A percentile compares a stretch with the other conserved stretches of the same genome.
These are phyloP conservation scores for Lenwebbia sp. DNA, from an alignment of 345 rosid genomes.

Conservation along the genomic window DNA sequence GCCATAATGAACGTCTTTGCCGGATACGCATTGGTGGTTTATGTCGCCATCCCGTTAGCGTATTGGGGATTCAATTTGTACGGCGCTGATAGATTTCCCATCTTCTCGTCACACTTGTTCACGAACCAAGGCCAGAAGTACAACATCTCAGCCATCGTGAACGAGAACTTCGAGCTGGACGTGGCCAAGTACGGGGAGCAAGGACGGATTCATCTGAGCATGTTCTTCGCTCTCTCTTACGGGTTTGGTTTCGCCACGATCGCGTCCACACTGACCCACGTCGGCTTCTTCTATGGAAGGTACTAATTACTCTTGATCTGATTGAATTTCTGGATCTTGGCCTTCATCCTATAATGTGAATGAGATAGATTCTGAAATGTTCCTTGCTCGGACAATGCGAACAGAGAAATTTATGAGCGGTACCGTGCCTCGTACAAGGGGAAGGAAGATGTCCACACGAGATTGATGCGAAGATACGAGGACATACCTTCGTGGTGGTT, in stretches of 20 bases:
- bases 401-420: conserved; percentile 3
- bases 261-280: conserved; percentile 6
- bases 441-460: conserved; percentile 9
- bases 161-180: conserved; percentile 3
- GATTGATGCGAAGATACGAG: conserved; percentile 2
- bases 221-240: conserved; percentile 5
- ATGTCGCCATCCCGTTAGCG: background rate
- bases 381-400: background rate
- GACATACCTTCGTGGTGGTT: conserved; percentile 17
- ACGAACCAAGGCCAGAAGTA: conserved; percentile 2
- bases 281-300: conserved; percentile 11
- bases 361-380: background rate
- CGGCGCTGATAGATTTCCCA: background rate
- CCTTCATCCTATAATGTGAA: background rate
- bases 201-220: conserved; percentile 8
- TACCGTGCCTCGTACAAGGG: conserved; percentile 1
- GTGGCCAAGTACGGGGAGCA: background rate
- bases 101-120: conserved; percentile 8
- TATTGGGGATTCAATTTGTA: conserved; percentile 6
- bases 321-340: background rate
- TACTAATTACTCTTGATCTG: background rate
- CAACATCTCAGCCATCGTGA: conserved; percentile 4
- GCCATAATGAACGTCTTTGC: conserved; percentile 3
- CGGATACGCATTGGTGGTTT: background rate
- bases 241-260: conserved; percentile 15